Percentiles rank a stretch among this genome's conserved stretches.
These are phyloP conservation scores for Rhodotorula sp. DNA, from an alignment of 1,284 basidiomycete species.

Conservation along the genomic window DNA sequence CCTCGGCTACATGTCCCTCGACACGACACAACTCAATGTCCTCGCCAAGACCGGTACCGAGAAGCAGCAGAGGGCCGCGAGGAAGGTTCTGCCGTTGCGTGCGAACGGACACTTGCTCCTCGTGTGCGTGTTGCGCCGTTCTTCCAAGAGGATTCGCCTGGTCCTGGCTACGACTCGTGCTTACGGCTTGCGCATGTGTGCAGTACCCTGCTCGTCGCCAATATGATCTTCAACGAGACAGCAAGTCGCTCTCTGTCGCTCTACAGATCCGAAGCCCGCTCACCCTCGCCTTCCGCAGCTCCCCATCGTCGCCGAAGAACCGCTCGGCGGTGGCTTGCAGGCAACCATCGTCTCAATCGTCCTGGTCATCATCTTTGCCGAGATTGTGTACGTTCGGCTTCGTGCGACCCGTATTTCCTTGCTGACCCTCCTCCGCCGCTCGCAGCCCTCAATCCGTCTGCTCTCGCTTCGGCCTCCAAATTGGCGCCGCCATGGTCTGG, in stretches of 20 bases:
- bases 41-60: constrained; percentile 77
- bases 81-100: constrained; percentile 81
- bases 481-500: constrained; percentile 46
- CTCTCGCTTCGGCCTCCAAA: constrained; percentile 48
- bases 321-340: constrained; percentile 77
- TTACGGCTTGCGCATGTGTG: neutral
- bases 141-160: too few species aligned
- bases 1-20: constrained; percentile 87
- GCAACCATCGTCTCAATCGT: constrained; percentile 75
- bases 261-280: too few species aligned
- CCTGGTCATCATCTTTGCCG: constrained; percentile 62
- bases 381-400: constrained; percentile 55
- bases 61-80: constrained; percentile 74
- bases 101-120: constrained; percentile 75
- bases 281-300: constrained; percentile 58
- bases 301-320: constrained; percentile 80
- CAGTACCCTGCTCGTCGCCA: constrained; percentile 1
- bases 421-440: too few species aligned
- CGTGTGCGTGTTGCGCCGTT: constrained; percentile 59
- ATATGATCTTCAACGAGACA: constrained; percentile 1
- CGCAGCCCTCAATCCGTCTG: constrained; percentile 64
- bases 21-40: constrained; percentile 87
- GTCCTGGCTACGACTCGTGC: neutral
- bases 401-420: too few species aligned
- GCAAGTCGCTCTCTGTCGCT: neutral